Conservation (phyloP, 208 protist species). For the Trypanosoma vivax region DNA sequence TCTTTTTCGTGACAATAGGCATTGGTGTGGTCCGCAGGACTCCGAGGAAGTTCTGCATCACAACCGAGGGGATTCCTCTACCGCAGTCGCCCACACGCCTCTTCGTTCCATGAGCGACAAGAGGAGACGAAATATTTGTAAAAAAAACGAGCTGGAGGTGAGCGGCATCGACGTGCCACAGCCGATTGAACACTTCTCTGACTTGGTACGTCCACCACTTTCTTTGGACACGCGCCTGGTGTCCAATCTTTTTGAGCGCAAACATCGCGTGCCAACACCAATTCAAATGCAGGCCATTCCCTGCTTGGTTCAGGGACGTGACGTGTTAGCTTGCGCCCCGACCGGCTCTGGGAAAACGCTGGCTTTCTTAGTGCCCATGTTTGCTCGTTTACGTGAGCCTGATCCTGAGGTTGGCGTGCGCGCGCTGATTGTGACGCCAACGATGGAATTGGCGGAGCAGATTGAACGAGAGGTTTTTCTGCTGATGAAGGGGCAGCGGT, state of each 20-base stretch:
- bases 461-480: conserved; percentile 91
- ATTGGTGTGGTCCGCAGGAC: background rate
- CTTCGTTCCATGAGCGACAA: conserved; percentile 73
- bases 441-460: conserved; percentile 94
- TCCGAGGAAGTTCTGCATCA: background rate
- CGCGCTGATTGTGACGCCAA: conserved; percentile 94
- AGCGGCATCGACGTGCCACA: conserved; percentile 65
- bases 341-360: conserved; percentile 95
- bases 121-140: conserved; percentile 75
- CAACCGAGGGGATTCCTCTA: background rate
- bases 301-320: conserved; percentile 77
- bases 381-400: conserved; percentile 82
- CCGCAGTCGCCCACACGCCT: conserved; percentile 22
- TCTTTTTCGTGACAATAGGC: conserved; percentile 32
- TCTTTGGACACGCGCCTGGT: conserved; percentile 65
- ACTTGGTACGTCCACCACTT: conserved; percentile 74
- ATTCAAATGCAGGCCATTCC: conserved; percentile 97
- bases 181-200: conserved; percentile 82
- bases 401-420: conserved; percentile 74
- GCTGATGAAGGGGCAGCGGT: conserved; percentile 77
- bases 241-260: conserved; percentile 73
- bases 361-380: conserved; percentile 91
- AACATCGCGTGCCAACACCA: conserved; percentile 90
- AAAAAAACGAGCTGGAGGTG: conserved; percentile 73
- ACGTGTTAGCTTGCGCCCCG: conserved; percentile 87